These are phyloP conservation scores for Wilhelminamyces savonicus DNA, from an alignment of 805 yeast genomes.

Conservation along the genomic window DNA sequence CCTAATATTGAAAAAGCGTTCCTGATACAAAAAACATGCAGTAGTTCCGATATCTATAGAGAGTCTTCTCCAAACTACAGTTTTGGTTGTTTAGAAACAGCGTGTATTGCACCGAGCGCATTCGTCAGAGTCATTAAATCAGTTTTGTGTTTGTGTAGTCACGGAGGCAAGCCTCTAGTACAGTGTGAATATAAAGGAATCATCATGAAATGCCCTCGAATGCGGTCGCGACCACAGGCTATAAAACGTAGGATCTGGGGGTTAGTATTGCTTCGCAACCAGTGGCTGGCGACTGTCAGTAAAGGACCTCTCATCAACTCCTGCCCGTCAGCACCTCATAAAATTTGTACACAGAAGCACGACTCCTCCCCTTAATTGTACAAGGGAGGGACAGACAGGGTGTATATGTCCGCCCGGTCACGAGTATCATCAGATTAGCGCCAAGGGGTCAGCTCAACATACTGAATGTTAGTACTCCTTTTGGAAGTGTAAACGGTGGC, in stretches of 20 bases:
- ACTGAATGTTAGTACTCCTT: too few relatives aligned
- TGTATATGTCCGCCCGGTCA: conserved; percentile 49
- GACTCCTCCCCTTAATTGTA: conserved; percentile 40
- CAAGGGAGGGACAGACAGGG: conserved; percentile 33
- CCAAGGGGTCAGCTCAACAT: conserved; percentile 1
- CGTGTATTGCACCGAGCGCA: not conserved
- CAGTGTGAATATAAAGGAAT: conserved; percentile 47
- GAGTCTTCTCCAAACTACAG: too few relatives aligned
- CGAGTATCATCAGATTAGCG: conserved; percentile 31
- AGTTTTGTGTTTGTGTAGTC: conserved; percentile 35
- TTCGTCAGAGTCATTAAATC: conserved; percentile 44
- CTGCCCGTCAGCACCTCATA: conserved; percentile 37
- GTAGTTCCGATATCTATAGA: too few relatives aligned
- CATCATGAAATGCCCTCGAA: conserved; percentile 30
- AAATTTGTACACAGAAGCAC: conserved; percentile 49
- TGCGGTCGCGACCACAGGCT: conserved; percentile 13
- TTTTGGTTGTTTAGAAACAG: not conserved
- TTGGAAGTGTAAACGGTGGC: conserved; percentile 14
- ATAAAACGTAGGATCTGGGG: conserved; percentile 11
- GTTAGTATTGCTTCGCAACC: conserved; percentile 2
- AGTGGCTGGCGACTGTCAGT: conserved; percentile 17
- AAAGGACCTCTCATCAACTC: conserved; percentile 49
- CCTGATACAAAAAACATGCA: too few relatives aligned
- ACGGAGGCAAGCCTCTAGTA: conserved; percentile 34
- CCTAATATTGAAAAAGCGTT: too few relatives aligned